Conservation (phyloP, 2,329 filamentous ascomycete species). For the Ramularia collo-cygni region DNA sequence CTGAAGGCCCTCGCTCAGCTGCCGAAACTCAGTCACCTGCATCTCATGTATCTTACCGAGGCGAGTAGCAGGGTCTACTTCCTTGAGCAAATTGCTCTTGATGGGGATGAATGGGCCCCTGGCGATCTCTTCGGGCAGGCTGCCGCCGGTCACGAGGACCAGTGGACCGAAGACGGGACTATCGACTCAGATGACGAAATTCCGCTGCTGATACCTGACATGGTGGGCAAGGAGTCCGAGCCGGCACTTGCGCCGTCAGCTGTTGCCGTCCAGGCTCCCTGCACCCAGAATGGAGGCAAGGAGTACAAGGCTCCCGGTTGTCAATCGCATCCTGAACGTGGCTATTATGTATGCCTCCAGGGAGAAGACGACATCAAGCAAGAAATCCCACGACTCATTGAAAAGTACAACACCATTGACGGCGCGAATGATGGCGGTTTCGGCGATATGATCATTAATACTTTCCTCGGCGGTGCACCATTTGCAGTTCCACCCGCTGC, state of each 20-base stretch:
- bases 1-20: constrained; percentile 19
- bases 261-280: too few relatives aligned
- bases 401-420: constrained; percentile 9
- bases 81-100: constrained; percentile 13
- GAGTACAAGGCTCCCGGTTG: constrained; percentile 4
- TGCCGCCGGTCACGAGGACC: background rate
- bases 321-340: constrained; percentile 3
- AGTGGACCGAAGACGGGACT: background rate
- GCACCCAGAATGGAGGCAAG: background rate
- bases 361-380: constrained; percentile 7
- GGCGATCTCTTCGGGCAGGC: background rate
- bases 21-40: constrained; percentile 20
- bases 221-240: background rate
- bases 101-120: constrained; percentile 5
- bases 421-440: constrained; percentile 3
- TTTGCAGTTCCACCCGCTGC: too few relatives aligned
- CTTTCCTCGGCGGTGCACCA: too few relatives aligned
- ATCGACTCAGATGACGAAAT: background rate
- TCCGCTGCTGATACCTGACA: too few relatives aligned
- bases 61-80: constrained; percentile 21
- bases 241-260: background rate
- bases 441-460: background rate
- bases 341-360: constrained; percentile 11
- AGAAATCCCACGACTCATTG: constrained; percentile 9
- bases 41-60: constrained; percentile 22